Base-by-base conservation (phyloP, 139 green algal species). In the Chlorokybus atmophyticus region DNA sequence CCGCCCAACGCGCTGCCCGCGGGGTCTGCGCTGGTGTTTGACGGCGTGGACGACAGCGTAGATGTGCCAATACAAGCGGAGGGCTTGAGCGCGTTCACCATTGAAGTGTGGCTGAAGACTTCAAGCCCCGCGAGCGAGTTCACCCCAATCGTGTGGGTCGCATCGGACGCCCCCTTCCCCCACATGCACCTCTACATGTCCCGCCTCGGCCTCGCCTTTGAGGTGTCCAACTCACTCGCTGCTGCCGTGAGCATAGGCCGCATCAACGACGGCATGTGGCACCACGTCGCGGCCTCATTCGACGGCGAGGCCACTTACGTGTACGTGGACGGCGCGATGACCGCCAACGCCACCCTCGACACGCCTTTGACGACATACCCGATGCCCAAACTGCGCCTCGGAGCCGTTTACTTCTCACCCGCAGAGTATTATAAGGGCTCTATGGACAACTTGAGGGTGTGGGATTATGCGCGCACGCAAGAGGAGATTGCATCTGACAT, bases 211-310 rank as follows among this genome's bases (percentile, higher is more conserved):
- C n/a, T n/a, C n/a, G n/a, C n/a, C n/a, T n/a, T n/a, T n/a, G n/a
- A n/a, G n/a, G n/a, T n/a, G n/a, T n/a, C n/a, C n/a, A n/a, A n/a
- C n/a, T n/a, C n/a, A n/a, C n/a, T n/a, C n/a, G n/a, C n/a, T n/a
- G n/a, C n/a, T n/a, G n/a, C n/a, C n/a, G n/a, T n/a, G n/a, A n/a
- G n/a, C n/a, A n/a, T n/a, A n/a, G n/a, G n/a, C n/a, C n/a, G n/a
- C n/a, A n/a, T 21, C 14, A 57, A 57, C 27, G 50, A 57, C 27
- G 50, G 50, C 50, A 7, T 14, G 26, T 57, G 50, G 50, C 50
- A 57, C 27, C 50, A 57, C 50, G 50, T 40, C 8, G 50, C 50
- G 14, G 8, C 21, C 50, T 10, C 17, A 19, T 10, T 54, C 47
- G 47, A 10, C n/a, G n/a, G n/a, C n/a, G n/a, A n/a, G n/a, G n/a